Percentiles rank a stretch among this genome's conserved stretches.
Evolutionary conservation across 805 yeast genomes (phyloP).

Genomic region (Danielia oregonensis): DNA sequence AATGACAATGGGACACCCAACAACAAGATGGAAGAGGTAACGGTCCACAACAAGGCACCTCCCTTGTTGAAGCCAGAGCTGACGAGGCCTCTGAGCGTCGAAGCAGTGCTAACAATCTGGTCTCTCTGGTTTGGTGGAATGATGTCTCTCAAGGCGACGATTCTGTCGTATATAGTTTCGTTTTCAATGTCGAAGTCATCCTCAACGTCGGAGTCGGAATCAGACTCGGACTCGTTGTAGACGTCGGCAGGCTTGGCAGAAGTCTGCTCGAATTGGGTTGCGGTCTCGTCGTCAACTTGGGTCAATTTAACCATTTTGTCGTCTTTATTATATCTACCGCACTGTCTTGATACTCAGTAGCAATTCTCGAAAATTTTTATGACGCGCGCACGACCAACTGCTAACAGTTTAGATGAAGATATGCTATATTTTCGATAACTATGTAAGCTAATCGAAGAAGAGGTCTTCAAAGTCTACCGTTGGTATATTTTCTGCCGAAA

Average conservation of each 20-base stretch:
- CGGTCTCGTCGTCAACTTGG: constrained; percentile 60
- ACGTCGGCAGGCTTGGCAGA: constrained; percentile 29
- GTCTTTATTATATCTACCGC: too few species aligned
- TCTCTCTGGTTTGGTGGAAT: constrained; percentile 83
- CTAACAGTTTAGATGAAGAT: neutral
- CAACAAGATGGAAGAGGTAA: constrained; percentile 78
- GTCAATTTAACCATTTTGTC: constrained; percentile 69
- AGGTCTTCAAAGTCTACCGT: neutral
- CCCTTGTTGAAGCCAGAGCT: constrained; percentile 50
- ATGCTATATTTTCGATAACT: neutral
- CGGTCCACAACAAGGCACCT: constrained; percentile 80
- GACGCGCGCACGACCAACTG: constrained; percentile 16
- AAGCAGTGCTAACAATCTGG: constrained; percentile 33
- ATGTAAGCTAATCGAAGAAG: neutral
- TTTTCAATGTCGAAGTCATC: constrained; percentile 73
- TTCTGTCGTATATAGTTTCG: constrained; percentile 84
- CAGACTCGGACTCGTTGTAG: constrained; percentile 33
- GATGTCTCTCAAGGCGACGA: constrained; percentile 87
- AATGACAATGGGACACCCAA: constrained; percentile 91
- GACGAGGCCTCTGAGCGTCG: constrained; percentile 24
- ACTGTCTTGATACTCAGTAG: too few species aligned
- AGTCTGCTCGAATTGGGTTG: constrained; percentile 32
- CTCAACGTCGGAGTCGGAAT: constrained; percentile 51
- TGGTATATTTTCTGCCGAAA: neutral
- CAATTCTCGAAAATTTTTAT: constrained; percentile 18